Base-by-base conservation (phyloP, 140 eudicot genomes). In the Bidens hawaiensis region DNA sequence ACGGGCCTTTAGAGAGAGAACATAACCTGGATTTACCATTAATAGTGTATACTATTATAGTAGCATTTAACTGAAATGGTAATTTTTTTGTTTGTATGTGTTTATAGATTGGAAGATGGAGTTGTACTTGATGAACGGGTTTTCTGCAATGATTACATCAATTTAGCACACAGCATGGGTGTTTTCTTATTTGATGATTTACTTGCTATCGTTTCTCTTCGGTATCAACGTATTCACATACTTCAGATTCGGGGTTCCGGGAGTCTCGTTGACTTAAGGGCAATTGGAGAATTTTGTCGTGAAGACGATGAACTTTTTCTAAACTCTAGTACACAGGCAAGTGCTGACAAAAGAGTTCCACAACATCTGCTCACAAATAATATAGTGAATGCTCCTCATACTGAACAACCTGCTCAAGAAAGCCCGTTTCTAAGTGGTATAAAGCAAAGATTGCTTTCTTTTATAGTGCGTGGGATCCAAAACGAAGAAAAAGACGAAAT, bases 241-340 rank as follows among this genome's bases (percentile, higher is more conserved):
- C 88, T 94, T 70, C 99, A 94, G 64, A 88, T 94, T 60, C 77
- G 95, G 63, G 99, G 88, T 64, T 88, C 99, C 0, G 99, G 99
- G 14, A 78, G 76, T 72, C 99, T 94, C 50, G 99, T 94, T 68
- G 95, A 94, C 71, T 85, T 88, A 33, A 64, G 99, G 10, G 88
- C 81, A 15, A 88, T 94, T 59, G 99, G 99, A 18, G 95, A 84
- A 47, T 94, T 78, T 67, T 94, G 99, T 82, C 90, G 84, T 56
- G 99, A 94, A 94, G 97, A 94, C 71, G 99, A 94, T 70, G 94
- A 94, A 66, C 94, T 94, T 70, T 94, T 94, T 70, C 75, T 94
- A 58, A 79, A 65, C 65, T 81, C 96, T 57, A 94, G 78, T 79
- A 67, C 86, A n/a, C 97, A 88, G 96, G 46, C 70, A 57, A 71